Percentiles rank a stretch among this genome's conserved stretches.
These are phyloP conservation scores for Aspergillus pseudonomiae DNA, from an alignment of 2,329 filamentous ascomycete genomes.

Conservation along the genomic window DNA sequence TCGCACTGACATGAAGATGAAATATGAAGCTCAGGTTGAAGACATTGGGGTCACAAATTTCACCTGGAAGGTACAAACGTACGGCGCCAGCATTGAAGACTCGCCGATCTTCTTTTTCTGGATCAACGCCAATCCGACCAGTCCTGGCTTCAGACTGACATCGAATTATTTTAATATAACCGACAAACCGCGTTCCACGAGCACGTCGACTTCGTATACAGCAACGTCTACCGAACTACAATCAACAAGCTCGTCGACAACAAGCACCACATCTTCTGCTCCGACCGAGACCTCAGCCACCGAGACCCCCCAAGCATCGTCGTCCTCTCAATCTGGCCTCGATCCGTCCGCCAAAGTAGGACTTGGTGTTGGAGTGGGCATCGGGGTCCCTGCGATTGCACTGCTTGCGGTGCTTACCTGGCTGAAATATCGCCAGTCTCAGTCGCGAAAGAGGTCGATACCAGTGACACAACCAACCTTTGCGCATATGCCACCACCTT, in stretches of 20 bases:
- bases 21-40: conserved; percentile 7
- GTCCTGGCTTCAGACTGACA: conserved; percentile 13
- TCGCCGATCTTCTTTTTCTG: conserved; percentile 24
- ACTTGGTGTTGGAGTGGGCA: conserved; percentile 15
- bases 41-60: conserved; percentile 15
- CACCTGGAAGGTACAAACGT: conserved; percentile 23
- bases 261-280: not conserved
- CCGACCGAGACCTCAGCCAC: not conserved
- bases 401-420: conserved; percentile 11
- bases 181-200: conserved; percentile 2
- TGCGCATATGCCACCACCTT: not conserved
- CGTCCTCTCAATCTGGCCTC: not conserved
- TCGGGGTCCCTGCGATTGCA: conserved; percentile 13
- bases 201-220: not conserved
- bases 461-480: not conserved
- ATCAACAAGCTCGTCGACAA: not conserved
- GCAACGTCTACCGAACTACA: not conserved
- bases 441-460: not conserved
- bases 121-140: conserved; percentile 15
- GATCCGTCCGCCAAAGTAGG: conserved; percentile 13
- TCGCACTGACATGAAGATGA: conserved; percentile 10
- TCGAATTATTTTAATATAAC: conserved; percentile 24
- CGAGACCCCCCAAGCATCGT: not conserved
- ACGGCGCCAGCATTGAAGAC: conserved; percentile 16
- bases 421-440: conserved; percentile 3